Conservation (phyloP, 176 grass and related monocot species). For the Oropetium thomaeum region DNA sequence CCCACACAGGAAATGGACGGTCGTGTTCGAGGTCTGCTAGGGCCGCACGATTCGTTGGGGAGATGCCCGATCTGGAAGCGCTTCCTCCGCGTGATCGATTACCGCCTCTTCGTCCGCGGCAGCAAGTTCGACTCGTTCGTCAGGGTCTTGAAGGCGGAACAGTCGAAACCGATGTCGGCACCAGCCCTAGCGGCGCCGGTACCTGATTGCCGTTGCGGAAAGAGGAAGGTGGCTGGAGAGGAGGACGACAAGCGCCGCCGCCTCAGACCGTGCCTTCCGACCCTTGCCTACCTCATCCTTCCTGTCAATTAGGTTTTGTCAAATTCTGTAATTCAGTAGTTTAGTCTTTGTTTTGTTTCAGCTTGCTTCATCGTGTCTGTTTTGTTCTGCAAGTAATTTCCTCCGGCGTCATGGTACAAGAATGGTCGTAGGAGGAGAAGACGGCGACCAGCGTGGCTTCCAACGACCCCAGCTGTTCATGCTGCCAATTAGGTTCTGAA, state of each 20-base stretch:
- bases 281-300: not conserved
- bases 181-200: no score
- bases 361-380: no score
- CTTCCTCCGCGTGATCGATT: slow-evolving; percentile 7
- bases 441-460: no score
- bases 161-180: not conserved
- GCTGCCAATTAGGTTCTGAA: no score
- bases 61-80: not conserved
- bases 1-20: not conserved
- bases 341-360: no score
- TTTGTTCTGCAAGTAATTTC: no score
- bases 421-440: no score
- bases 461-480: no score
- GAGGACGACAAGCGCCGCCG: not conserved
- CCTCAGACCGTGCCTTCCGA: not conserved
- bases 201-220: not conserved
- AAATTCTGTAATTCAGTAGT: not conserved
- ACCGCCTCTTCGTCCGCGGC: not conserved
- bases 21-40: not conserved
- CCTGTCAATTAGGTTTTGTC: not conserved
- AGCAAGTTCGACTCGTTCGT: not conserved
- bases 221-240: not conserved
- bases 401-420: no score
- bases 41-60: not conserved
- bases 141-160: not conserved